These are phyloP conservation scores for Metschnikowia rubicola DNA, from an alignment of 805 yeast genomes.

Conservation along the genomic window DNA sequence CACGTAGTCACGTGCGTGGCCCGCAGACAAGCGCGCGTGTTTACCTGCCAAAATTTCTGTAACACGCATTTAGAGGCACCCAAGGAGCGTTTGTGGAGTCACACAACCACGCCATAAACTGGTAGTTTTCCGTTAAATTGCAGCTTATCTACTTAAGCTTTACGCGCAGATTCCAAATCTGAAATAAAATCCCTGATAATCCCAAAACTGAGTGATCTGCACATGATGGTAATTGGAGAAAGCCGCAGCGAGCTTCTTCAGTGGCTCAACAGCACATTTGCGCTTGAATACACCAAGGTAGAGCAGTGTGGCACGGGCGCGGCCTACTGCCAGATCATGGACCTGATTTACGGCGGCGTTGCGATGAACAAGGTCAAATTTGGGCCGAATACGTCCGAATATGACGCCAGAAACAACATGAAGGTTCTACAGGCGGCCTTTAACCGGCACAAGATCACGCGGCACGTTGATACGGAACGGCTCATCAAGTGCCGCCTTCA, in stretches of 20 bases:
- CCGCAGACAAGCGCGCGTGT: too few species aligned
- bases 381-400: conserved; percentile 58
- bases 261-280: conserved; percentile 78
- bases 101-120: too few species aligned
- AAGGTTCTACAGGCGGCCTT: conserved; percentile 85
- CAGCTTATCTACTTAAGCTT: too few species aligned
- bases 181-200: too few species aligned
- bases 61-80: too few species aligned
- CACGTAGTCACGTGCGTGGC: too few species aligned
- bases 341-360: conserved; percentile 76
- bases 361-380: conserved; percentile 79
- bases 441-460: conserved; percentile 62
- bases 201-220: too few species aligned
- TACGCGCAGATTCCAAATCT: too few species aligned
- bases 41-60: too few species aligned
- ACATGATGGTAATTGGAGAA: conserved; percentile 46
- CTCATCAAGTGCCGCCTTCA: conserved; percentile 86
- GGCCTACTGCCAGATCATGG: conserved; percentile 88
- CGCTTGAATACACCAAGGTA: conserved; percentile 65
- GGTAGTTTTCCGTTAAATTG: too few species aligned
- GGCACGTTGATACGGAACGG: conserved; percentile 75
- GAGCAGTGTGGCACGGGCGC: conserved; percentile 97
- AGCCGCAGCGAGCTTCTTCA: conserved; percentile 78
- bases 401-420: conserved; percentile 75
- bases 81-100: too few species aligned